These are phyloP conservation scores for Oidium heveae DNA, from an alignment of 2,329 filamentous ascomycete species.

Conservation along the genomic window DNA sequence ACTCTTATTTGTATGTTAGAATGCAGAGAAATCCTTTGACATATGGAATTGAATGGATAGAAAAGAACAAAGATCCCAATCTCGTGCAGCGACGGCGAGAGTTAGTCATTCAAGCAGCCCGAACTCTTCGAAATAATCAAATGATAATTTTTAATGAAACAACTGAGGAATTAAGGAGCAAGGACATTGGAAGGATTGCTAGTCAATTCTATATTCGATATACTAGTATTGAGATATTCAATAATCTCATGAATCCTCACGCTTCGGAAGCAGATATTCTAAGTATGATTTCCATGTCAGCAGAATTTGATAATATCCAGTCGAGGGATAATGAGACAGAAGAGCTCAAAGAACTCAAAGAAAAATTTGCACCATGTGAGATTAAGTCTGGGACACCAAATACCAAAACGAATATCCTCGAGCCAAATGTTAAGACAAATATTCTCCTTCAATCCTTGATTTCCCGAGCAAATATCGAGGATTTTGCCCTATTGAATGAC, in stretches of 20 bases:
- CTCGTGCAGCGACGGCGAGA: slow-evolving; percentile 68
- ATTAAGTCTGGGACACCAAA: slow-evolving; percentile 18
- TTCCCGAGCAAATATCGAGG: slow-evolving; percentile 62
- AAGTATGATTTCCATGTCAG: slow-evolving; percentile 92
- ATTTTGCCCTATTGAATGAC: slow-evolving; percentile 83
- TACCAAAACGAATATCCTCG: slow-evolving; percentile 16
- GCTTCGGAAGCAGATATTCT: slow-evolving; percentile 80
- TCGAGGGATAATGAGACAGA: slow-evolving; percentile 73
- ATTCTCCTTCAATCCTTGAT: slow-evolving; percentile 88
- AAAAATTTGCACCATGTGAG: slow-evolving; percentile 47
- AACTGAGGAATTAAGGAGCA: slow-evolving; percentile 78
- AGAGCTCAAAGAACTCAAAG: slow-evolving; percentile 51
- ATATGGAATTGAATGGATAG: slow-evolving; percentile 88
- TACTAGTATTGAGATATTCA: slow-evolving; percentile 87
- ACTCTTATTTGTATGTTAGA: slow-evolving; percentile 89
- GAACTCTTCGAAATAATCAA: slow-evolving; percentile 70
- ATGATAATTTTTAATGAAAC: slow-evolving; percentile 98
- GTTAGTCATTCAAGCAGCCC: slow-evolving; percentile 68
- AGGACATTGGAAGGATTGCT: slow-evolving; percentile 87
- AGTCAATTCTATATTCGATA: slow-evolving; percentile 94
- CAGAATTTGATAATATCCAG: slow-evolving; percentile 94
- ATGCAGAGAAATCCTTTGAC: slow-evolving; percentile 81
- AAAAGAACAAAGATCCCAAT: slow-evolving; percentile 56
- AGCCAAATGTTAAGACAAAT: slow-evolving; percentile 55
- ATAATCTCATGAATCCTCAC: slow-evolving; percentile 68